Conservation (phyloP, 2,329 filamentous ascomycete genomes). For the Claviceps sp. region DNA sequence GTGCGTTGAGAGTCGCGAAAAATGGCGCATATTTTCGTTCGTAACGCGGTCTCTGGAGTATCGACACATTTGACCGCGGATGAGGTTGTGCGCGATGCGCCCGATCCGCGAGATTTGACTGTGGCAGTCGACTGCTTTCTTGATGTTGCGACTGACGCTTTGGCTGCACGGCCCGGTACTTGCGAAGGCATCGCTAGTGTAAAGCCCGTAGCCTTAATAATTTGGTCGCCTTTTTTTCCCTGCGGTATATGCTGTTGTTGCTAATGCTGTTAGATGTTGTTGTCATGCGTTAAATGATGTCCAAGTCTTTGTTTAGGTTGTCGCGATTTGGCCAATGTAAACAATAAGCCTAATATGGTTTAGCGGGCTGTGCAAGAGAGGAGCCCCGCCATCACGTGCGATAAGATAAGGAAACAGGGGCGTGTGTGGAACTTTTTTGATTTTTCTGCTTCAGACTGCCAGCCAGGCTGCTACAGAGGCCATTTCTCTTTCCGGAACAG, state of each 20-base stretch:
- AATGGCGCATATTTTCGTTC: constrained; percentile 57
- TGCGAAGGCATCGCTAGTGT: constrained; percentile 33
- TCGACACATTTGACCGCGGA: constrained; percentile 66
- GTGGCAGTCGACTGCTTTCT: constrained; percentile 26
- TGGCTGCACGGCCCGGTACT: constrained; percentile 32
- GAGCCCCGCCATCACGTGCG: constrained; percentile 19
- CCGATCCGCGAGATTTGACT: constrained; percentile 28
- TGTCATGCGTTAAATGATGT: not conserved
- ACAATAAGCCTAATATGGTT: constrained; percentile 19
- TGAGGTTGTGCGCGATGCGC: constrained; percentile 33
- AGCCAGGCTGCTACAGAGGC: not conserved
- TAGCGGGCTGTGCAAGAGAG: constrained; percentile 10
- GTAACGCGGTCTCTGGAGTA: constrained; percentile 54
- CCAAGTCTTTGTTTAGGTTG: constrained; percentile 15
- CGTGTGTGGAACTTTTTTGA: not conserved
- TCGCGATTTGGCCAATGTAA: constrained; percentile 17
- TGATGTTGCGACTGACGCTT: constrained; percentile 28
- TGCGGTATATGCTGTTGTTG: not conserved
- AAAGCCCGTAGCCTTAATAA: not conserved
- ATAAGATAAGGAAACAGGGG: constrained; percentile 13
- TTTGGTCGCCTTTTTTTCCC: not conserved
- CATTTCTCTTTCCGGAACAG: not conserved
- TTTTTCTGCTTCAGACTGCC: not conserved
- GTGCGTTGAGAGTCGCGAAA: constrained; percentile 79
- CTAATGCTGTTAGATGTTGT: not conserved